A percentile compares a stretch with the other conserved stretches of the same genome.
Evolutionary conservation across 805 yeast species (phyloP).

Genomic region (Kuraishia ogatae): DNA sequence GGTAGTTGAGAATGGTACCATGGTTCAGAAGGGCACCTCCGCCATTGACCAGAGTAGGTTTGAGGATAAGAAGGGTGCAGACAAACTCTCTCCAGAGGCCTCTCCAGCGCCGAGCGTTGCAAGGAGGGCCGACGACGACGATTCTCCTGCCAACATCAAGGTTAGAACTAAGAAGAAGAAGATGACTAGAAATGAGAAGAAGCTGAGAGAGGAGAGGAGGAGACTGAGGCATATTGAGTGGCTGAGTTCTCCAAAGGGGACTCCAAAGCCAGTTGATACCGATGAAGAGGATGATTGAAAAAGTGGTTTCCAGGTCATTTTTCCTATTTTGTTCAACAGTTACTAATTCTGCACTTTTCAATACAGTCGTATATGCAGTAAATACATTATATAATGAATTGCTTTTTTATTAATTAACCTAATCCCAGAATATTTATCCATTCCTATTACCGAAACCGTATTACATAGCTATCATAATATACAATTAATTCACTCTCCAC

Average conservation of each 20-base stretch:
- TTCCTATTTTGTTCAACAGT: too few species aligned
- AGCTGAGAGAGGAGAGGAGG: slow-evolving; percentile 85
- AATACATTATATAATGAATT: too few species aligned
- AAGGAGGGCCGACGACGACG: slow-evolving; percentile 56
- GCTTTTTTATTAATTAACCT: too few species aligned
- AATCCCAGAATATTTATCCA: too few species aligned
- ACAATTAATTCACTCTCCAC: too few species aligned
- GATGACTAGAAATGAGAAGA: slow-evolving; percentile 94
- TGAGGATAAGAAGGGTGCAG: slow-evolving; percentile 60
- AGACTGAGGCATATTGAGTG: slow-evolving; percentile 90
- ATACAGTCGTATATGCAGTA: too few species aligned
- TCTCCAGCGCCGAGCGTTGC: slow-evolving; percentile 38
- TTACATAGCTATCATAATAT: too few species aligned
- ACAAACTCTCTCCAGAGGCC: slow-evolving; percentile 33
- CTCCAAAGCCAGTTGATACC: slow-evolving; percentile 89
- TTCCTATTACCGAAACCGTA: too few species aligned
- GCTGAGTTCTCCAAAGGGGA: slow-evolving; percentile 95
- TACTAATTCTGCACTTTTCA: too few species aligned
- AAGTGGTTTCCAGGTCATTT: too few species aligned
- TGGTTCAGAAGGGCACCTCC: slow-evolving; percentile 75
- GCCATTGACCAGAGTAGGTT: slow-evolving; percentile 72
- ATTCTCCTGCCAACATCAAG: slow-evolving; percentile 94
- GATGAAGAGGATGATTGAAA: slow-evolving; percentile 72
- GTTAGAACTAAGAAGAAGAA: slow-evolving; percentile 91
- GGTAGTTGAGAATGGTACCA: slow-evolving; percentile 89